These are phyloP conservation scores for Megacollybia marginata DNA, from an alignment of 768 basidiomycete species.

Conservation along the genomic window DNA sequence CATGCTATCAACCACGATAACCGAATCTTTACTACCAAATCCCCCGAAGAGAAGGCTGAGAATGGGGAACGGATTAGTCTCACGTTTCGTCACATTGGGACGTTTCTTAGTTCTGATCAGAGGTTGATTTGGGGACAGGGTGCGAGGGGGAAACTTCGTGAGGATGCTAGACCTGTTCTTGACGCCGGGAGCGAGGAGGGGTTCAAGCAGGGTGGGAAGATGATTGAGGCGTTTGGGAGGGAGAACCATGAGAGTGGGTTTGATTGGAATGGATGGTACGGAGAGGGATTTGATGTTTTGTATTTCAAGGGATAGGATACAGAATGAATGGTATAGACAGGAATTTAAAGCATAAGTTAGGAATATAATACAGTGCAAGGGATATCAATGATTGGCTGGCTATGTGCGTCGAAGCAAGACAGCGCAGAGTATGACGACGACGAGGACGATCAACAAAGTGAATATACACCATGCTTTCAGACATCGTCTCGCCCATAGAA, in stretches of 20 bases:
- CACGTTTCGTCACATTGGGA: conserved; percentile 75
- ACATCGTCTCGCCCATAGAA: too few relatives aligned
- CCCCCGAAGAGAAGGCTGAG: conserved; percentile 42
- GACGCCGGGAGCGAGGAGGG: neutral
- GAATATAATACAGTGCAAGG: too few relatives aligned
- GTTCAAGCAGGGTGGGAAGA: conserved; percentile 34
- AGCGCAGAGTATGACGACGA: too few relatives aligned
- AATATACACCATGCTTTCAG: too few relatives aligned
- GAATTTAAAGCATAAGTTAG: too few relatives aligned
- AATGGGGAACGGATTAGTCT: conserved; percentile 69
- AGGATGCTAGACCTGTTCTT: conserved; percentile 29
- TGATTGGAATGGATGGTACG: conserved; percentile 63
- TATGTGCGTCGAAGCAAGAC: too few relatives aligned
- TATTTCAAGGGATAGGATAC: conserved; percentile 30
- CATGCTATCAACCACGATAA: conserved; percentile 77
- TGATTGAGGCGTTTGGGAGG: conserved; percentile 61
- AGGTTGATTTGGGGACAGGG: conserved; percentile 67
- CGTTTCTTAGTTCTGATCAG: conserved; percentile 51
- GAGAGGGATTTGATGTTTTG: conserved; percentile 62
- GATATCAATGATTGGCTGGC: too few relatives aligned
- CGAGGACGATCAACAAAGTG: too few relatives aligned
- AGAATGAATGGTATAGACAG: too few relatives aligned
- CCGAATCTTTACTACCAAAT: conserved; percentile 47
- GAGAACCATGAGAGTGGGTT: conserved; percentile 69
- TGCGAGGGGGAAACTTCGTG: conserved; percentile 52